Percentiles rank a stretch among this genome's conserved stretches.
Evolutionary conservation across 768 basidiomycete species (phyloP).

Genomic region (Mycena floridula): DNA sequence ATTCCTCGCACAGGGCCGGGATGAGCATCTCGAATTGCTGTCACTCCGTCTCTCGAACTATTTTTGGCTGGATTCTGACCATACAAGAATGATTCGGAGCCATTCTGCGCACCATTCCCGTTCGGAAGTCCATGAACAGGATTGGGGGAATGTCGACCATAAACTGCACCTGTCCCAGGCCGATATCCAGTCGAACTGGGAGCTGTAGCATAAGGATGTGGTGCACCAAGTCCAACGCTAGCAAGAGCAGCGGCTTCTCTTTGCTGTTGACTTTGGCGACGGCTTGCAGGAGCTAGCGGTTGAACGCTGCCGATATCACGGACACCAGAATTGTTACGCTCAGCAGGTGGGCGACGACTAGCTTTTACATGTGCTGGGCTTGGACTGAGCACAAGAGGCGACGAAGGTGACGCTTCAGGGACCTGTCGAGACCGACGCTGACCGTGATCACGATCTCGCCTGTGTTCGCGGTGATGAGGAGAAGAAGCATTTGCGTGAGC

Average conservation of each 20-base stretch:
- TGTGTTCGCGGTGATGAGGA: slow-evolving; percentile 53
- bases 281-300: slow-evolving; percentile 57
- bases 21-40: slow-evolving; percentile 26
- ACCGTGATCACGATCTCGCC: slow-evolving; percentile 49
- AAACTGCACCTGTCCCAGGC: slow-evolving; percentile 31
- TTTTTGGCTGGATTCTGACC: slow-evolving; percentile 46
- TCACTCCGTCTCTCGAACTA: slow-evolving; percentile 47
- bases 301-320: slow-evolving; percentile 63
- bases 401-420: slow-evolving; percentile 49
- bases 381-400: slow-evolving; percentile 61
- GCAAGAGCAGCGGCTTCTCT: slow-evolving; percentile 33
- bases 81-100: slow-evolving; percentile 67
- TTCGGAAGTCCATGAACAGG: slow-evolving; percentile 27
- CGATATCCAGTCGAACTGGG: slow-evolving; percentile 55
- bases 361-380: slow-evolving; percentile 61
- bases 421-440: slow-evolving; percentile 47
- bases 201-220: slow-evolving; percentile 71
- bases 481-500: slow-evolving; percentile 51
- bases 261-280: slow-evolving; percentile 65
- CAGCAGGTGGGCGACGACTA: slow-evolving; percentile 41
- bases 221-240: slow-evolving; percentile 38
- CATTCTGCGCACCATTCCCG: slow-evolving; percentile 42
- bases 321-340: slow-evolving; percentile 39
- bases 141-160: slow-evolving; percentile 54
- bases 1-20: slow-evolving; percentile 40